These are phyloP conservation scores for Ganoderma sp. DNA, from an alignment of 1,284 basidiomycete species.

Conservation along the genomic window DNA sequence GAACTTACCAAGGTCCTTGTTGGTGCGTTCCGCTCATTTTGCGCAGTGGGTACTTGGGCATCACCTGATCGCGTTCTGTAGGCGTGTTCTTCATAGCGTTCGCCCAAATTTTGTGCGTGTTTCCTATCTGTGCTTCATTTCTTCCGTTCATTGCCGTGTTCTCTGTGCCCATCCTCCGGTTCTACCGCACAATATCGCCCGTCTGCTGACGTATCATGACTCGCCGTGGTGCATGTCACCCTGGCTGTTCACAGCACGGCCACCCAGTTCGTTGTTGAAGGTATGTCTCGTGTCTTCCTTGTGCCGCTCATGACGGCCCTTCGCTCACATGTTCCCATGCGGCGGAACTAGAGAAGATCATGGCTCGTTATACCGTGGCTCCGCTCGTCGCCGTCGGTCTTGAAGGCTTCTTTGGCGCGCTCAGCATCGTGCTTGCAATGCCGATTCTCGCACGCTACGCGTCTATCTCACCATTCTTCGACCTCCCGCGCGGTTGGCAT, in stretches of 20 bases:
- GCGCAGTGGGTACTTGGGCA: conserved; percentile 16
- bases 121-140: conserved; percentile 17
- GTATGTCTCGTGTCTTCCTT: conserved; percentile 49
- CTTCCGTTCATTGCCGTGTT: neutral
- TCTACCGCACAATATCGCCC: conserved; percentile 8
- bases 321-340: conserved; percentile 17
- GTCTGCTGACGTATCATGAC: conserved; percentile 26
- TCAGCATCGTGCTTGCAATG: conserved; percentile 78
- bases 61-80: conserved; percentile 37
- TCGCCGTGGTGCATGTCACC: conserved; percentile 12
- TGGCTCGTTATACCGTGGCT: conserved; percentile 85
- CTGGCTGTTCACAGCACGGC: conserved; percentile 66
- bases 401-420: conserved; percentile 91
- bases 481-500: conserved; percentile 87
- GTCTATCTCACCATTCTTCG: conserved; percentile 76
- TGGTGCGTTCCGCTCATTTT: conserved; percentile 47
- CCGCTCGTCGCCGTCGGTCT: conserved; percentile 95
- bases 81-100: conserved; percentile 92
- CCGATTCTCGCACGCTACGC: conserved; percentile 63
- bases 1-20: conserved; percentile 70
- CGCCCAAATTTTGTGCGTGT: conserved; percentile 92
- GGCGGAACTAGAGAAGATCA: conserved; percentile 74
- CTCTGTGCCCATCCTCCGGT: neutral
- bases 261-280: conserved; percentile 94
- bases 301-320: conserved; percentile 4